These are phyloP conservation scores for Rheum nobile DNA, from an alignment of 148 eudicot genomes.

Conservation along the genomic window DNA sequence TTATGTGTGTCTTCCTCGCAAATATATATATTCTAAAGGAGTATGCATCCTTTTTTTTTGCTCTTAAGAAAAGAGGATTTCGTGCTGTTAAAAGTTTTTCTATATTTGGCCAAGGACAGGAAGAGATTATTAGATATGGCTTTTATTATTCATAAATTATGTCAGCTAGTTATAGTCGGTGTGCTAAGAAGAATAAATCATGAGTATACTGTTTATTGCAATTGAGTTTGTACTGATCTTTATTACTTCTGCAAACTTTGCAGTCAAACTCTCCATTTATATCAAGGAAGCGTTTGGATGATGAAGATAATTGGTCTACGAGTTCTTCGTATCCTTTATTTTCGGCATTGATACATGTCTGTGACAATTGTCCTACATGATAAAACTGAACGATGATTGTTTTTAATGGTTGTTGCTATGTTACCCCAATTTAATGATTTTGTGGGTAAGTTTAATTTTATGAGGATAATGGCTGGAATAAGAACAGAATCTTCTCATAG, in stretches of 20 bases:
- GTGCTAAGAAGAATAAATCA: background rate
- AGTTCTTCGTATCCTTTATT: slow-evolving; percentile 12
- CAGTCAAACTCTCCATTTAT: slow-evolving; percentile 9
- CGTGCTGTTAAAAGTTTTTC: background rate
- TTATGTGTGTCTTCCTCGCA: background rate
- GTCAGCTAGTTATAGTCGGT: background rate
- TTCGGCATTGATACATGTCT: background rate
- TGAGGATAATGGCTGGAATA: background rate
- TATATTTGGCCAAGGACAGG: background rate
- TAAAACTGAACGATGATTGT: background rate
- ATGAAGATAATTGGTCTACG: slow-evolving; percentile 9
- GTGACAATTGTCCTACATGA: background rate
- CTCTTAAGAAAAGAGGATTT: background rate
- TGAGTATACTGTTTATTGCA: background rate
- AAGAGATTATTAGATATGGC: background rate
- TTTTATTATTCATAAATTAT: background rate
- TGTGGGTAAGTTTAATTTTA: background rate
- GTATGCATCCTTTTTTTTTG: background rate
- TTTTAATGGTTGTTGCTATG: background rate
- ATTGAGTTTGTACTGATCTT: background rate
- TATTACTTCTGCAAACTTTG: background rate
- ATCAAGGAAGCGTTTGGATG: slow-evolving; percentile 9
- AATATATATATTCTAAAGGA: background rate
- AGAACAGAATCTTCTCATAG: background rate
- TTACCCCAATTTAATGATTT: background rate